Base-by-base conservation (phyloP, 345 rosid genomes). In the Viola odorata region DNA sequence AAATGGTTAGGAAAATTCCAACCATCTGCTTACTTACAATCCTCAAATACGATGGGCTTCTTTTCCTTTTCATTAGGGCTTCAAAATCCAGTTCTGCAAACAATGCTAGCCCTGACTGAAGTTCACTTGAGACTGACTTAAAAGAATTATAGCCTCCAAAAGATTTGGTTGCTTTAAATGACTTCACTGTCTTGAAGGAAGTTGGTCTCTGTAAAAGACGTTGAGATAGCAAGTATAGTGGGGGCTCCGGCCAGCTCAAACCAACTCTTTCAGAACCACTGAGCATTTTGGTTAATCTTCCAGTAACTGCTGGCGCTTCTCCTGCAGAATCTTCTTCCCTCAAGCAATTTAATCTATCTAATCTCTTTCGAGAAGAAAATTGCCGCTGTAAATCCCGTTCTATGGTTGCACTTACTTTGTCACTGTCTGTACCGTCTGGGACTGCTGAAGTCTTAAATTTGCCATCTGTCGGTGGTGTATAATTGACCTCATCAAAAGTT, bases 11-110 rank as follows among this genome's bases (percentile, higher is more conserved):
- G 76, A 87, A 91, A 69, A 87, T 67, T 60, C 98, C 96, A 48
- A 91, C 98, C 98, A 91, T 89, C 75, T 91, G 95, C 77, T 91
- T 91, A 60, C 98, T 91, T 37, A 84, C 86, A 38, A 91, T 85
- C 71, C 95, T 61, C 67, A 85, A 89, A 75, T 78, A 87, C 13
- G 85, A 78, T 32, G 91, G 73, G 71, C 80, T 77, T 70, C 85
- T 80, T 79, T 81, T 89, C 62, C 81, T 75, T 65, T 84, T 87
- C 91, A 92, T 51, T 37, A 89, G 72, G 40, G 78, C 64, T 74
- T 82, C 80, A 7, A 89, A 75, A 68, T 92, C 88, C 80, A 87
- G 40, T 41, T 79, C 91, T 32, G 88, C 85, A 60, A 92, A 63
- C 45, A 73, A 68, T 3, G 94, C 76, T n/a, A 89, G 62, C 54